These are phyloP conservation scores for Phlebiopsis flavidoalba DNA, from an alignment of 768 basidiomycete genomes.

Conservation along the genomic window DNA sequence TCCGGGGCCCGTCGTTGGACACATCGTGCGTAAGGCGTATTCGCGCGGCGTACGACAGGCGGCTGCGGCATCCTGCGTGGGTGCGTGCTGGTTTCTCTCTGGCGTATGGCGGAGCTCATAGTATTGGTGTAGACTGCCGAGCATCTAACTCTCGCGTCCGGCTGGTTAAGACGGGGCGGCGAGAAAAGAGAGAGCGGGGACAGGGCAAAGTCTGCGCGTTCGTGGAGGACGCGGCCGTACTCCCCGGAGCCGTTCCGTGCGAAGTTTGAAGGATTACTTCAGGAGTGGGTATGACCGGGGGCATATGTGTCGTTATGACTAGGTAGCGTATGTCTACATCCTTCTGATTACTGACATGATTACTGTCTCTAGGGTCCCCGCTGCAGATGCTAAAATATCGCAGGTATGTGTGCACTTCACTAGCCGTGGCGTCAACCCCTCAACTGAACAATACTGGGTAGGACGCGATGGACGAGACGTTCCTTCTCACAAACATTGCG, in stretches of 20 bases:
- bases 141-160: constrained; percentile 81
- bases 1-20: constrained; percentile 81
- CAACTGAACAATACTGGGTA: constrained; percentile 24
- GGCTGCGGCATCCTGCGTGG: constrained; percentile 91
- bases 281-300: constrained; percentile 93
- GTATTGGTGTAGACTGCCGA: constrained; percentile 73
- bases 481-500: constrained; percentile 91
- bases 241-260: constrained; percentile 80
- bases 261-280: constrained; percentile 83
- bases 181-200: constrained; percentile 45
- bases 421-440: not conserved
- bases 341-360: not conserved
- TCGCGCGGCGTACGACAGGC: constrained; percentile 87
- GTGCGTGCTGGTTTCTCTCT: constrained; percentile 35
- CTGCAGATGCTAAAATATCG: constrained; percentile 90
- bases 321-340: not conserved
- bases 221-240: constrained; percentile 73
- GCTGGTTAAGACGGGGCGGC: constrained; percentile 45
- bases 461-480: constrained; percentile 96
- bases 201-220: constrained; percentile 70
- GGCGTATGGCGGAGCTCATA: not conserved
- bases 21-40: constrained; percentile 76
- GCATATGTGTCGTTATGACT: constrained; percentile 73
- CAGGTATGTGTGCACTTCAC: constrained; percentile 42
- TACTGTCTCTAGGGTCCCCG: constrained; percentile 68